These are phyloP conservation scores for Penicillium cosmopolitanum DNA, from an alignment of 495 filamentous ascomycete species.

Conservation along the genomic window DNA sequence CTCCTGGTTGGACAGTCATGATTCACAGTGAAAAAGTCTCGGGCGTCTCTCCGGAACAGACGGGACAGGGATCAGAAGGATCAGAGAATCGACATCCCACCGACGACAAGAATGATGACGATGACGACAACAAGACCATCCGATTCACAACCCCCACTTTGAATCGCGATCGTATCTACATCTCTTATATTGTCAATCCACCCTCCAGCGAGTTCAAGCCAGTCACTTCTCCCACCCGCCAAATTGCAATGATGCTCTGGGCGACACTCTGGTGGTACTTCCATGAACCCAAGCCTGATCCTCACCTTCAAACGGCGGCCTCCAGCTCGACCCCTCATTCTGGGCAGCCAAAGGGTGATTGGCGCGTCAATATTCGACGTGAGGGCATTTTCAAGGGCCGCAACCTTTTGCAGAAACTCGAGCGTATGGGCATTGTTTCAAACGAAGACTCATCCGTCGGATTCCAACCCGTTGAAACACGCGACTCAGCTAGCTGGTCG, in stretches of 20 bases:
- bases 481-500: constrained; percentile 66
- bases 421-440: constrained; percentile 86
- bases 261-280: constrained; percentile 97
- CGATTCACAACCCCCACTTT: constrained; percentile 75
- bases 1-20: constrained; percentile 86
- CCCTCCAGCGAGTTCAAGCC: constrained; percentile 79
- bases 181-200: constrained; percentile 86
- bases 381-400: constrained; percentile 85
- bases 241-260: constrained; percentile 97
- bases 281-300: constrained; percentile 60
- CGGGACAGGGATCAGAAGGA: constrained; percentile 5
- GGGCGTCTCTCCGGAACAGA: constrained; percentile 30
- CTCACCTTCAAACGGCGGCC: constrained; percentile 60
- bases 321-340: constrained; percentile 64
- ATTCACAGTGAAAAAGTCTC: constrained; percentile 70
- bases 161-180: constrained; percentile 79
- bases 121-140: constrained; percentile 34
- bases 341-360: constrained; percentile 82
- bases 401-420: constrained; percentile 84
- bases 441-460: constrained; percentile 78
- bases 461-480: constrained; percentile 58
- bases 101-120: constrained; percentile 19
- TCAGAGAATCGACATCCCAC: constrained; percentile 13
- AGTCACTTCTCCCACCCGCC: constrained; percentile 74
- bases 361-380: constrained; percentile 81